Evolutionary conservation across 495 filamentous ascomycete genomes (phyloP).

Genomic region (Penicillium riverlandense): DNA sequence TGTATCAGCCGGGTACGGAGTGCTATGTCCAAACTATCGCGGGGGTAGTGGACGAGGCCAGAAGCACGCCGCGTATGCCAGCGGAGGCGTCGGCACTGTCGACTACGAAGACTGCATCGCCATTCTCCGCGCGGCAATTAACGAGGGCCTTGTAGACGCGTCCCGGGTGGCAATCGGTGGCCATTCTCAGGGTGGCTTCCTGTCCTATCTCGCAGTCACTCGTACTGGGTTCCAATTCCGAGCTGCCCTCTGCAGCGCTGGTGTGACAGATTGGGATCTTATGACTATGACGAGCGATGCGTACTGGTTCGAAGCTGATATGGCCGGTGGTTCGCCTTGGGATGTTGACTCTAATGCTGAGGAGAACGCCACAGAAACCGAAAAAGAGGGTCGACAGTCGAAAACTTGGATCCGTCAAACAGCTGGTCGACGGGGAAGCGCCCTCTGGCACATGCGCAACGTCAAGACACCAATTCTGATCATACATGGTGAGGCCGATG

Average conservation of each 20-base stretch:
- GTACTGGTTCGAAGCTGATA: constrained; percentile 8
- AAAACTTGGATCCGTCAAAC: not conserved
- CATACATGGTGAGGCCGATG: constrained; percentile 15
- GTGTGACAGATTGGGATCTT: constrained; percentile 16
- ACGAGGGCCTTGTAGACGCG: constrained; percentile 15
- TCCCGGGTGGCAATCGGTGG: constrained; percentile 19
- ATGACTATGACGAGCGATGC: constrained; percentile 13
- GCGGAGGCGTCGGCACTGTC: constrained; percentile 10
- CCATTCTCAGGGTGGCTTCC: constrained; percentile 25
- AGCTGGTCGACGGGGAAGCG: constrained; percentile 9
- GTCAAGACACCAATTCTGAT: constrained; percentile 15
- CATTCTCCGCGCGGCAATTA: constrained; percentile 17
- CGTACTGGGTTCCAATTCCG: constrained; percentile 11
- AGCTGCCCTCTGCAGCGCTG: constrained; percentile 14
- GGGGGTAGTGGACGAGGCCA: constrained; percentile 22
- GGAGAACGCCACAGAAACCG: too few species aligned
- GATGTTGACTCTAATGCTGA: constrained; percentile 6
- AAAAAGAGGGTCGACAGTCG: too few species aligned
- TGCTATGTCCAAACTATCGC: constrained; percentile 25
- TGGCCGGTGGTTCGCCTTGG: constrained; percentile 14
- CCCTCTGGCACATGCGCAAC: constrained; percentile 12
- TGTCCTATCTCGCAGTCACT: constrained; percentile 12
- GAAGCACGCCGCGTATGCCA: constrained; percentile 15
- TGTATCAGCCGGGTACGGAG: constrained; percentile 20
- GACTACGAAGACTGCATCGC: constrained; percentile 25